Conservation (phyloP, 1,284 basidiomycete species). For the Apiotrichum gracile region DNA sequence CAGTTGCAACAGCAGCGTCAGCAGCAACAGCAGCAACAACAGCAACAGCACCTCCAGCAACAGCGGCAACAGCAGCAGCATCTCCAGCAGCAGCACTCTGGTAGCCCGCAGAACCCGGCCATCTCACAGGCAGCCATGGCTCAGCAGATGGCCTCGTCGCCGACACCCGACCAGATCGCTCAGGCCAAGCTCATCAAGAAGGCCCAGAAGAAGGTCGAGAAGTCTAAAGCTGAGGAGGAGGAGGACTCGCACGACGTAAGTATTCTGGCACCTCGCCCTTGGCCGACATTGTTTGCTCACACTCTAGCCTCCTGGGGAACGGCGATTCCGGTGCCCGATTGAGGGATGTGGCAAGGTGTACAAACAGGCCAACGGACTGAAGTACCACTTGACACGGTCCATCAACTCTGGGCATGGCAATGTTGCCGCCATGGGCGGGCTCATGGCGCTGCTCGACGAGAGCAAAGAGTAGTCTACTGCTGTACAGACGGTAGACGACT, state of each 20-base stretch:
- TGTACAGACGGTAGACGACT: not conserved
- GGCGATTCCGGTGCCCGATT: slow-evolving; percentile 55
- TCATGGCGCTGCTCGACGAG: slow-evolving; percentile 25
- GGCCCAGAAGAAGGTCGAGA: slow-evolving; percentile 35
- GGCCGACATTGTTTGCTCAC: too few relatives aligned
- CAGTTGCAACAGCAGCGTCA: slow-evolving; percentile 25
- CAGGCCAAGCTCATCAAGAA: slow-evolving; percentile 33
- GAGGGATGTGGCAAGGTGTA: slow-evolving; percentile 58
- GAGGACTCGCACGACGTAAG: slow-evolving; percentile 17
- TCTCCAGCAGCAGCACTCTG: not conserved
- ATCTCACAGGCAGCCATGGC: not conserved
- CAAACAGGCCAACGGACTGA: slow-evolving; percentile 52
- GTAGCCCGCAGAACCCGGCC: not conserved
- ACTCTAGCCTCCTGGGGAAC: slow-evolving; percentile 40
- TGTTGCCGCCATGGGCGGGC: slow-evolving; percentile 36
- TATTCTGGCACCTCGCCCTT: slow-evolving; percentile 1
- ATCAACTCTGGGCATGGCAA: slow-evolving; percentile 46
- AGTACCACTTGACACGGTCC: slow-evolving; percentile 46
- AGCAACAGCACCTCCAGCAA: not conserved
- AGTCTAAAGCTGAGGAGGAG: slow-evolving; percentile 32
- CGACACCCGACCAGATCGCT: slow-evolving; percentile 28
- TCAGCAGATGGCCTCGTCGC: not conserved
- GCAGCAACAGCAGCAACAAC: slow-evolving; percentile 22
- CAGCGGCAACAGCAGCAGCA: not conserved
- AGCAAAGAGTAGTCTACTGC: slow-evolving; percentile 3